Evolutionary conservation across 2,329 filamentous ascomycete species (phyloP), one percentile per base, ranked within the genome.

Genomic region (Aspergillus floridensis): DNA sequence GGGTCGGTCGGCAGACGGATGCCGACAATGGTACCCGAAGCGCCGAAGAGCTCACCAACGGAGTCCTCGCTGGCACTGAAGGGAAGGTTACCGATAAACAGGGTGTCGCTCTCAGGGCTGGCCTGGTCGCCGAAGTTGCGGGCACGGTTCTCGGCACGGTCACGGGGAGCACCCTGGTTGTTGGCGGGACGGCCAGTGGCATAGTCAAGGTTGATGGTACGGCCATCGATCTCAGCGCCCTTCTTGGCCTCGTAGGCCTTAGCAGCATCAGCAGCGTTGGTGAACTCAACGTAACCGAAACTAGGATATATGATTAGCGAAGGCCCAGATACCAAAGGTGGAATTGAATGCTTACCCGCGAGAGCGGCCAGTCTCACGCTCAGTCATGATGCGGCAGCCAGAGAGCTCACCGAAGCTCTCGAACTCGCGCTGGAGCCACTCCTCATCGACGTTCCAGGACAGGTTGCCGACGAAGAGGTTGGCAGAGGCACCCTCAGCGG

Each of bases 221-320:
- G 91, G 63, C 87, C 87, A 68, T 93, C 90, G 53, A 96, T 79
- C 70, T 92, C 87, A 64, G 84, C 77, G 66, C 86, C 89, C 70
- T 91, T 85, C 87, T 90, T 92, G 70, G 84, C 86, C 69, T 88
- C 86, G 66, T 88, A 84, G 58, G 91, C 91, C 74, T 87, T 88
- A 69, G 84, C 84, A 58, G 89, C 90, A 73, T 86, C 83, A 61
- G 85, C 87, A 61, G 83, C 78, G 66, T 82, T 85, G 73, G 82
- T 81, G 78, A 93, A 96, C 81, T 96, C 92, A 70, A 96, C 90
- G 75, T 96, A 97, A 62, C 93, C 93, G 77, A 96, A 96, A 66
- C 85, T 84, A 10, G 59, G 24, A 52, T 50, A 47, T n/a, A 19
- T 16, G 35, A 11, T 65, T 48, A 69, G 61, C 57, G 49, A 31